A percentile compares a stretch with the other conserved stretches of the same genome.
phyloP scores from a whole-genome alignment of 805 yeast species.

The Candida ponderosae region DNA sequence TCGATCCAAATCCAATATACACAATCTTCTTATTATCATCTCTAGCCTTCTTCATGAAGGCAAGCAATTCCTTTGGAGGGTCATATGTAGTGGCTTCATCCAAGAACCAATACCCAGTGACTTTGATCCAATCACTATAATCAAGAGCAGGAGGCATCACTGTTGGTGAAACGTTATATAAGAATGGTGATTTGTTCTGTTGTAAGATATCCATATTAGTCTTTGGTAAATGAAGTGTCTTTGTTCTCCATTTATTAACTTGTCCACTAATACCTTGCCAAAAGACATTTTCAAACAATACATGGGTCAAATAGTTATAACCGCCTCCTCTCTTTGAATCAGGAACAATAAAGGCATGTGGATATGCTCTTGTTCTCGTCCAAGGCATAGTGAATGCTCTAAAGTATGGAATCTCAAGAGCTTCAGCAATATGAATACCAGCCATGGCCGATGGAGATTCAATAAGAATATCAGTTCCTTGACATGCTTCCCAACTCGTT shows the following conservation, averaged over 20 bases:
- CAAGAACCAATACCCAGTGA: slow-evolving; percentile 93
- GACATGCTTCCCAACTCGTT: slow-evolving; percentile 84
- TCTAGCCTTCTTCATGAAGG: slow-evolving; percentile 58
- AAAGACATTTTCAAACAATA: slow-evolving; percentile 83
- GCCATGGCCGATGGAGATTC: slow-evolving; percentile 98
- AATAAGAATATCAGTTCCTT: slow-evolving; percentile 68
- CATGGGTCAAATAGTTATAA: slow-evolving; percentile 87
- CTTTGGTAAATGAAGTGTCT: slow-evolving; percentile 52
- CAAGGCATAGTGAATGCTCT: slow-evolving; percentile 98
- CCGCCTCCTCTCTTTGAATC: slow-evolving; percentile 91
- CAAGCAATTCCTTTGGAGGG: slow-evolving; percentile 51
- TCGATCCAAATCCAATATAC: slow-evolving; percentile 93
- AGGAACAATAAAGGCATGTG: slow-evolving; percentile 93
- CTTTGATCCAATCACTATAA: slow-evolving; percentile 91
- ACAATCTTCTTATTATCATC: slow-evolving; percentile 61
- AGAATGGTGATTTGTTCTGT: slow-evolving; percentile 76
- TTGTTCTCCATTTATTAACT: slow-evolving; percentile 81
- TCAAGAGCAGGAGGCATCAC: slow-evolving; percentile 91
- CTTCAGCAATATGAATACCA: slow-evolving; percentile 93
- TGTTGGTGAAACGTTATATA: slow-evolving; percentile 82
- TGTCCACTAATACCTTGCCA: slow-evolving; percentile 91
- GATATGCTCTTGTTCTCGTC: slow-evolving; percentile 93
- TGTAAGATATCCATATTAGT: slow-evolving; percentile 68
- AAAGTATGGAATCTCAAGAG: slow-evolving; percentile 80
- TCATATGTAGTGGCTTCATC: slow-evolving; percentile 51